These are phyloP conservation scores for Citeromyces hawaiiensis DNA, from an alignment of 1,139 yeast genomes.

Conservation along the genomic window DNA sequence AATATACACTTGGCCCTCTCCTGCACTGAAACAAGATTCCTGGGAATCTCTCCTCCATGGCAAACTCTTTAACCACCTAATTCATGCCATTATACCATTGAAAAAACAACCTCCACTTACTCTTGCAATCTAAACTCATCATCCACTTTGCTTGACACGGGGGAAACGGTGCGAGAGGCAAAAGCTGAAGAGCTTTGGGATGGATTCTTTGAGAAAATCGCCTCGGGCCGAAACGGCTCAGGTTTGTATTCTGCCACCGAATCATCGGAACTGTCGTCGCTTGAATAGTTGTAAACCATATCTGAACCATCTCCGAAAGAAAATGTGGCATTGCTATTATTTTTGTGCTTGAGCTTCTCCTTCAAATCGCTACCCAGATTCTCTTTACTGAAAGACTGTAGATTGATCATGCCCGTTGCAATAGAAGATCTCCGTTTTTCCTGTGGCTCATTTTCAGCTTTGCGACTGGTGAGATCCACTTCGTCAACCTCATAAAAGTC, in stretches of 20 bases:
- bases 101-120: too few relatives aligned
- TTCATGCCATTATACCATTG: too few relatives aligned
- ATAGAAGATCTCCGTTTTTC: constrained; percentile 7
- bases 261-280: neutral
- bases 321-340: neutral
- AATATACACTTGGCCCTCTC: too few relatives aligned
- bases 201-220: neutral
- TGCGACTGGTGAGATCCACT: constrained; percentile 12
- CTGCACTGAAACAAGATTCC: too few relatives aligned
- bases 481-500: constrained; percentile 20
- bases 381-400: neutral
- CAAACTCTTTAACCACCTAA: too few relatives aligned
- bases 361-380: neutral
- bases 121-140: too few relatives aligned
- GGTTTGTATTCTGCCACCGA: neutral
- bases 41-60: too few relatives aligned
- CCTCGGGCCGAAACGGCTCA: neutral
- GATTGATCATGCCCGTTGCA: neutral
- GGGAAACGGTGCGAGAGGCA: neutral
- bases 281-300: neutral
- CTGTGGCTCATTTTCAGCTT: constrained; percentile 7
- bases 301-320: neutral
- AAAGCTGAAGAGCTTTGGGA: neutral
- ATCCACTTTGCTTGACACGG: neutral
- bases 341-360: neutral